These are phyloP conservation scores for Tardiomyces blankii DNA, from an alignment of 1,139 yeast genomes.

Conservation along the genomic window DNA sequence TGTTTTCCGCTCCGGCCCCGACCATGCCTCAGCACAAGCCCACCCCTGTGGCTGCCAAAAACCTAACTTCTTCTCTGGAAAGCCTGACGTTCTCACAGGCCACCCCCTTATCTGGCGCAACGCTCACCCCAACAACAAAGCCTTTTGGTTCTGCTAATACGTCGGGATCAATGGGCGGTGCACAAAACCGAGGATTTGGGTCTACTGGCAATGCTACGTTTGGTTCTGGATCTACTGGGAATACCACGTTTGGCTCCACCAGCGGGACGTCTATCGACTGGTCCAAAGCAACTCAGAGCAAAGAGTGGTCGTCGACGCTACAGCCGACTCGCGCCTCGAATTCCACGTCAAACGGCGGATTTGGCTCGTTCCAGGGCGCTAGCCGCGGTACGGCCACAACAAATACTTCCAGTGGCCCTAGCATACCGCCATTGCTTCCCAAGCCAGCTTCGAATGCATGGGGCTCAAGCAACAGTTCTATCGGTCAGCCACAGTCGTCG, in stretches of 20 bases:
- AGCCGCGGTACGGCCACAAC: no score
- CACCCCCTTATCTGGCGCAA: neutral
- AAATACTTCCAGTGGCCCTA: no score
- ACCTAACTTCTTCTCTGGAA: neutral
- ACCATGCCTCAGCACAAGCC: neutral
- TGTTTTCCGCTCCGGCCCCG: neutral
- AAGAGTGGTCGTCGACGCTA: neutral
- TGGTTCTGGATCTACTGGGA: no score
- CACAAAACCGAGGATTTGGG: no score
- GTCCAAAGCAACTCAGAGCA: slow-evolving; percentile 2
- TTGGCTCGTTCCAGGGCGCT: neutral
- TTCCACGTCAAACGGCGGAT: neutral
- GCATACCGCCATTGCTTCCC: slow-evolving; percentile 7
- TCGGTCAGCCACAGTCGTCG: neutral
- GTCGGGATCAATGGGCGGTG: no score
- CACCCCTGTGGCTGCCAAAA: neutral
- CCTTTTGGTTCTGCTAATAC: no score
- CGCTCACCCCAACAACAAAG: neutral
- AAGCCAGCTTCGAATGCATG: slow-evolving; percentile 3
- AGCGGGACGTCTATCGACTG: slow-evolving; percentile 3
- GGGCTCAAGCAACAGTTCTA: neutral
- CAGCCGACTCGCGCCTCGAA: no score
- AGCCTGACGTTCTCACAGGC: neutral
- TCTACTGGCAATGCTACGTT: no score
- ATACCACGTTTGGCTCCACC: neutral